phyloP scores from a whole-genome alignment of 164 flowering plant species.

The Buxus sempervirens region DNA sequence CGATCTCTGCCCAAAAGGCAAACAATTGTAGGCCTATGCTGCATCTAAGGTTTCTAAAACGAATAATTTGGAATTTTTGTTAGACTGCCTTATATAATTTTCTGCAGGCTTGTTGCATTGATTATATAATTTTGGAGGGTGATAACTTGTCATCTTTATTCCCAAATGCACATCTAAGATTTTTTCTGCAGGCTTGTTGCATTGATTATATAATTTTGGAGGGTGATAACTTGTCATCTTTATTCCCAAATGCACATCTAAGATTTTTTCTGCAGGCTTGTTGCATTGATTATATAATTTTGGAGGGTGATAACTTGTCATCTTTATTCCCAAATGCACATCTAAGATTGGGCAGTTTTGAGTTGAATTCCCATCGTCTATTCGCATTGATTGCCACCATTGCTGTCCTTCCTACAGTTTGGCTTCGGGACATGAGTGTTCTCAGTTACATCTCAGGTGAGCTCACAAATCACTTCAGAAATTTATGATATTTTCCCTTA shows the following conservation, averaged over 20 bases:
- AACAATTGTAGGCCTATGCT: no score
- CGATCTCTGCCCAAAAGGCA: no score
- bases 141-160: conserved; percentile 87
- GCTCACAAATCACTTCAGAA: not conserved
- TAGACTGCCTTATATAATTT: no score
- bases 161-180: conserved; percentile 73
- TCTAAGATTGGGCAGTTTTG: conserved; percentile 52
- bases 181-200: conserved; percentile 68
- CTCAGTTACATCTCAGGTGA: conserved; percentile 92
- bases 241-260: conserved; percentile 81
- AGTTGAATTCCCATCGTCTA: conserved; percentile 53
- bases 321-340: conserved; percentile 89
- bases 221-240: conserved; percentile 81
- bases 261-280: conserved; percentile 52
- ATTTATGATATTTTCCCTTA: not conserved
- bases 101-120: conserved; percentile 85
- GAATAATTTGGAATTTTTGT: no score
- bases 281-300: conserved; percentile 86
- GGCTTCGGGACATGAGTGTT: conserved; percentile 78
- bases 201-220: conserved; percentile 93
- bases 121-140: conserved; percentile 89
- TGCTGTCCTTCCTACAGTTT: conserved; percentile 91
- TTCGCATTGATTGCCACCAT: conserved; percentile 72
- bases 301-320: conserved; percentile 93
- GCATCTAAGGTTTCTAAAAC: no score